Evolutionary conservation across 2,329 filamentous ascomycete genomes (phyloP), one percentile per base, ranked within the genome.

Genomic region (Talaromyces piceae): DNA sequence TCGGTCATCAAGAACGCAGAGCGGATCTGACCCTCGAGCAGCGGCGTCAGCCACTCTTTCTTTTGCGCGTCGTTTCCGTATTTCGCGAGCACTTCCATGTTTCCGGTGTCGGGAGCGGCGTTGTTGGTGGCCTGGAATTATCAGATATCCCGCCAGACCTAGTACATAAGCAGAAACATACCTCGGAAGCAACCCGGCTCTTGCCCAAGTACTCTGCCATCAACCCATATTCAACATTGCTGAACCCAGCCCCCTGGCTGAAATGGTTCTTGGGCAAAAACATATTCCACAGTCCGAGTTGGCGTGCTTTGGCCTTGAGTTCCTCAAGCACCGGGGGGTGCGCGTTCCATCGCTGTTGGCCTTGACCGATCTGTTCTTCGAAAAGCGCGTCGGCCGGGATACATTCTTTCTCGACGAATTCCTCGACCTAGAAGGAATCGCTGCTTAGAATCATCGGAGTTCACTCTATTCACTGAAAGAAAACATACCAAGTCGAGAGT

Each of bases 191-290:
- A 56, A 83, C 77, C 65, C 81, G 78, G 59, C 88, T 95, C 75
- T 88, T 91, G 57, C 93, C 93, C 61, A 97, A 77, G 74, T 88
- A 87, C 75, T 98, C 93, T 16, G 93, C 93, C 91, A 97, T 98
- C 62, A 98, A 75, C 11, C 91, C 93, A 67, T 98, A 98, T 73
- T 98, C 93, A 56, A 98, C 77, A 72, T 97, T 98, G 54, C 84
- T 88, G 75, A 89, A 96, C 28, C 93, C 93, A 22, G 91, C 90
- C 1, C 90, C 94, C 74, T 96, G 88, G 69, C 86, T 88, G 79
- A 96, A 97, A 73, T 96, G 91, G 62, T 85, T 90, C 75, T 87
- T 91, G 58, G 93, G 88, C 60, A 98, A 73, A 77, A 98, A 98
- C 85, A 98, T 87, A 73, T 98, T 98, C 93, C 93, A 98, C 43